phyloP scores from a whole-genome alignment of 495 filamentous ascomycete genomes.

The Hamigera avellanea region DNA sequence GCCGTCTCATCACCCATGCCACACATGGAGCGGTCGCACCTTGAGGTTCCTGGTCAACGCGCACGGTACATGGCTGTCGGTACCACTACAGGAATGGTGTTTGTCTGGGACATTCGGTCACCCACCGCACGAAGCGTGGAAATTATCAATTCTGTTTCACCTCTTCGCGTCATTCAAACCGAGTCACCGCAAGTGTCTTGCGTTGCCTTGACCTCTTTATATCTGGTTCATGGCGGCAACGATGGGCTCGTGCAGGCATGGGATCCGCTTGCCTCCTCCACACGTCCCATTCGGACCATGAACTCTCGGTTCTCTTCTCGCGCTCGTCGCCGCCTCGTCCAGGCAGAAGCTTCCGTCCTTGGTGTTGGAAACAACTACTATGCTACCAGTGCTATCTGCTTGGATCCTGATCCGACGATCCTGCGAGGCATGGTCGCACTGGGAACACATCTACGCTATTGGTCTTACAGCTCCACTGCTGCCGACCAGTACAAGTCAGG shows the following conservation, averaged over 20 bases:
- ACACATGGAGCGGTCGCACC: slow-evolving; percentile 32
- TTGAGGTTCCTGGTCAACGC: slow-evolving; percentile 68
- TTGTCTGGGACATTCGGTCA: slow-evolving; percentile 77
- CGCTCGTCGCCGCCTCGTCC: slow-evolving; percentile 60
- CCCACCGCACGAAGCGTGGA: slow-evolving; percentile 39
- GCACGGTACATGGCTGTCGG: slow-evolving; percentile 74
- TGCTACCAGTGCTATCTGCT: slow-evolving; percentile 68
- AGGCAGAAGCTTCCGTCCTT: slow-evolving; percentile 54
- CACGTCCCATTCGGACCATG: slow-evolving; percentile 72
- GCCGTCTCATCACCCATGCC: slow-evolving; percentile 44
- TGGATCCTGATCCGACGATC: slow-evolving; percentile 81
- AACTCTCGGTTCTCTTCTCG: slow-evolving; percentile 80
- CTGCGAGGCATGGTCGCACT: slow-evolving; percentile 89
- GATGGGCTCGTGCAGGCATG: slow-evolving; percentile 94
- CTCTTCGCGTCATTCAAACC: slow-evolving; percentile 75
- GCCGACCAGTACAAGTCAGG: slow-evolving; percentile 53
- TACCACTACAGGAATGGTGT: slow-evolving; percentile 63
- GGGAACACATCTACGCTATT: slow-evolving; percentile 79
- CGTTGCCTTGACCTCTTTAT: slow-evolving; percentile 76
- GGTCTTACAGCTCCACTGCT: slow-evolving; percentile 73
- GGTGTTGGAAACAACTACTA: slow-evolving; percentile 67
- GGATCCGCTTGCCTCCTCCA: slow-evolving; percentile 81
- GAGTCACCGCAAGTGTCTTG: slow-evolving; percentile 83
- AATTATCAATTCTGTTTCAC: slow-evolving; percentile 42
- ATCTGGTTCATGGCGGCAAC: slow-evolving; percentile 84